Evolutionary conservation across 1,139 yeast species (phyloP).

Genomic region (Taphrina confusa): DNA sequence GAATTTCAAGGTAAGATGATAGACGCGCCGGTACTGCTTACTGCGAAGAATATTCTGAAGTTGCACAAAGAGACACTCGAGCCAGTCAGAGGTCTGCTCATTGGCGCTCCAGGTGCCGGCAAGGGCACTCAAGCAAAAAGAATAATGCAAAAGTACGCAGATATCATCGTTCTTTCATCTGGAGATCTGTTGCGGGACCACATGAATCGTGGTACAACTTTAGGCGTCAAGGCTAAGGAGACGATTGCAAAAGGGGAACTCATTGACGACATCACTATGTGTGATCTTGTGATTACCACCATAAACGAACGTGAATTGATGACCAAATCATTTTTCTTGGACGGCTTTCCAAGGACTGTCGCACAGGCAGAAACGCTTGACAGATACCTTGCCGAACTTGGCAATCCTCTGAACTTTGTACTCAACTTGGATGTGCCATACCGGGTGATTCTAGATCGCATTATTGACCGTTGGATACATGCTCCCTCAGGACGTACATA

Average conservation of each 20-base stretch:
- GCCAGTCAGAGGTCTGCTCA: conserved; percentile 56
- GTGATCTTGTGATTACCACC: conserved; percentile 75
- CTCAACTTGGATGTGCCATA: conserved; percentile 94
- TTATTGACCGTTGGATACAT: conserved; percentile 91
- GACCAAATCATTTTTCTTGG: conserved; percentile 66
- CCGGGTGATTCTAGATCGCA: conserved; percentile 92
- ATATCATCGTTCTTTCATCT: conserved; percentile 58
- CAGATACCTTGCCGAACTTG: conserved; percentile 71
- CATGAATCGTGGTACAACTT: conserved; percentile 83
- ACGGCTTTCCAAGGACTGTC: conserved; percentile 99
- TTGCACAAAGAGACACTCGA: conserved; percentile 6
- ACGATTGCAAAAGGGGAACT: conserved; percentile 98
- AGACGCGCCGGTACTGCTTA: conserved; percentile 24
- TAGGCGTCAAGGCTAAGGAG: conserved; percentile 94
- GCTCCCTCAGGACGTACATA: conserved; percentile 37
- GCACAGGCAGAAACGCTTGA: conserved; percentile 98
- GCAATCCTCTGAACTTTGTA: conserved; percentile 85
- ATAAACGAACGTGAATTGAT: conserved; percentile 16
- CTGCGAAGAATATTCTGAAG: conserved; percentile 4
- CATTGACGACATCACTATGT: conserved; percentile 96
- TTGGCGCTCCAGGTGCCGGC: conserved; percentile 95
- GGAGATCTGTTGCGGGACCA: conserved; percentile 99
- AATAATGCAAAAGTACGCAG: conserved; percentile 57
- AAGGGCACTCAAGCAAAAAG: conserved; percentile 82
- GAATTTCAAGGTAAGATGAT: conserved; percentile 33